Conservation (phyloP, 257 asterid genomes). For the Primulina huaijiensis region DNA sequence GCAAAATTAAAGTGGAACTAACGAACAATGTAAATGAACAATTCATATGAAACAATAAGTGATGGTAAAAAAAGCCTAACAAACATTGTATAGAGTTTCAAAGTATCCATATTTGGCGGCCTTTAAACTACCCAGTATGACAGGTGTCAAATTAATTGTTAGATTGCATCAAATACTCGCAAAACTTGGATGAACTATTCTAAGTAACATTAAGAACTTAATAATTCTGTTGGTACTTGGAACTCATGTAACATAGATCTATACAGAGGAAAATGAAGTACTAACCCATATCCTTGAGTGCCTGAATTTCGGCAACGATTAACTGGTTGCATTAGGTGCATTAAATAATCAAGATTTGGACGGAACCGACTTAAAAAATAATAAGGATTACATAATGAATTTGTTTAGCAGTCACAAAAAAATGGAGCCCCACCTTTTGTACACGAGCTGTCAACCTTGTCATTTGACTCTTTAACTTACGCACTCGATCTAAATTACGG, state of each 20-base stretch:
- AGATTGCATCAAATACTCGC: background rate
- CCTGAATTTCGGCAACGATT: background rate
- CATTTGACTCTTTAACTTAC: conserved; percentile 90
- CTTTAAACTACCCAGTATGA: background rate
- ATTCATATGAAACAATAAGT: background rate
- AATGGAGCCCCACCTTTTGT: conserved; percentile 58
- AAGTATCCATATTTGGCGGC: background rate
- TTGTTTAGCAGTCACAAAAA: background rate
- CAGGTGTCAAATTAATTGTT: background rate
- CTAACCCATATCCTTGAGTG: background rate
- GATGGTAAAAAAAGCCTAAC: background rate
- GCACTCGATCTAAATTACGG: conserved; percentile 86
- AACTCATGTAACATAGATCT: background rate
- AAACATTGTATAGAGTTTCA: background rate
- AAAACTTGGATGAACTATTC: background rate
- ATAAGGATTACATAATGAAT: background rate
- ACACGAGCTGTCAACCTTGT: conserved; percentile 94
- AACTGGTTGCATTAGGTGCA: background rate
- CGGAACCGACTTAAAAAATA: background rate
- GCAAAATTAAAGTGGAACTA: conserved; percentile 16
- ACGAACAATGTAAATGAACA: background rate
- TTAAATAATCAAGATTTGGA: background rate
- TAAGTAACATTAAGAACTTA: background rate
- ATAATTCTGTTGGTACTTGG: background rate
- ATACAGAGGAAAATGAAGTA: background rate